Base-by-base conservation (phyloP, 305 asterid species). In the Andrographis paniculata region DNA sequence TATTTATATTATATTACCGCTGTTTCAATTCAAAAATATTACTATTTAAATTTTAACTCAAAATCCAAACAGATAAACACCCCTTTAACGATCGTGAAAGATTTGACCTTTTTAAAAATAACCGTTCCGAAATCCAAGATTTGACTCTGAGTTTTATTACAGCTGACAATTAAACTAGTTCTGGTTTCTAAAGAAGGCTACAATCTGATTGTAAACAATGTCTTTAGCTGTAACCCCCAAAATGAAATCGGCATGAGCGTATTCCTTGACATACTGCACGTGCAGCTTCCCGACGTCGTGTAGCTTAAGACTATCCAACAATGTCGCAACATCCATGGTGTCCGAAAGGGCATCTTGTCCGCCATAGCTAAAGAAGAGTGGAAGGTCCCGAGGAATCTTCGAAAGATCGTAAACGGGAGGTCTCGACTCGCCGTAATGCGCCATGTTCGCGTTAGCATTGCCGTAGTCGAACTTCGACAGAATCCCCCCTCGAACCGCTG, bases 161-260 rank as follows among this genome's bases (percentile, higher is more conserved):
- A n/a, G n/a, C n/a, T n/a, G n/a, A n/a, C n/a, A n/a, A n/a, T n/a
- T n/a, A n/a, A n/a, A n/a, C n/a, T n/a, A n/a, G n/a, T 41, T 13
- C 13, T 56, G 49, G 20, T 52, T 63, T 44, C 50, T 78, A 45
- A 82, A 86, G 56, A 86, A 86, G 2, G 70, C 18, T 5, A 77
- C 28, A 55, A 86, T 65, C 35, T 76, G 77, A 48, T 69, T 68
- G 56, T 76, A 87, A 14, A 87, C 76, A 3, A 73, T 17, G 17
- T 87, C 88, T 65, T 79, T 84, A 0, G 91, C 94, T 6, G 72
- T 78, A 11, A 58, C 31, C 24, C 86, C 93, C 65, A 78, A 67
- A 8, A 87, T 75, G 67, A 84, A 87, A 44, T 87, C 97, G 0
- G 79, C 94, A 66, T 87, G 97, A 7, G 94, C 95, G 51, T 49